Evolutionary conservation across 1,284 basidiomycete genomes (phyloP).

Genomic region (Naganishia cerealis): DNA sequence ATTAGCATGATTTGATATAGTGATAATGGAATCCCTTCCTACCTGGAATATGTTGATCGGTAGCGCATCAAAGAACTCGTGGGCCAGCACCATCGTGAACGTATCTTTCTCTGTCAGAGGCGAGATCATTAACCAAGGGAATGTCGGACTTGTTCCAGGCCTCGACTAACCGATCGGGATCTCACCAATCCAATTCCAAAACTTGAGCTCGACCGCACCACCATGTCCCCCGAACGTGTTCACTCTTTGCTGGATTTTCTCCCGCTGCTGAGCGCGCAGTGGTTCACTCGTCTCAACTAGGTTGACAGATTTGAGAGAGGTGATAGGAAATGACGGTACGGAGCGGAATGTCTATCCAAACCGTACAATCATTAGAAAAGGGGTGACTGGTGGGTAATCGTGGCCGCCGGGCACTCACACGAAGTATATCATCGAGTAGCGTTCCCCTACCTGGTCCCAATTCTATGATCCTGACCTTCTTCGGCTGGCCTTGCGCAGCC

Average conservation of each 20-base stretch:
- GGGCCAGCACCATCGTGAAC: slow-evolving; percentile 87
- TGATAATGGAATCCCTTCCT: slow-evolving; percentile 35
- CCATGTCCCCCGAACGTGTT: slow-evolving; percentile 36
- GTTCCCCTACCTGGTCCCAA: slow-evolving; percentile 94
- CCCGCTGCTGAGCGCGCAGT: slow-evolving; percentile 67
- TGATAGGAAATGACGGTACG: slow-evolving; percentile 59
- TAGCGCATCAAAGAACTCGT: slow-evolving; percentile 97
- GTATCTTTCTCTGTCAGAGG: slow-evolving; percentile 54
- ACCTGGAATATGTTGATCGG: slow-evolving; percentile 89
- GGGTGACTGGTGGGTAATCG: not conserved
- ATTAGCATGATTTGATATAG: not conserved
- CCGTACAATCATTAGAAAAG: not conserved
- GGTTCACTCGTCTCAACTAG: slow-evolving; percentile 76
- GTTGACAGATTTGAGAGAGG: slow-evolving; percentile 63
- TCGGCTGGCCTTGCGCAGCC: slow-evolving; percentile 61
- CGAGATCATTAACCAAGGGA: not conserved
- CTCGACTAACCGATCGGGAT: slow-evolving; percentile 57
- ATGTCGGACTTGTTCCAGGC: not conserved
- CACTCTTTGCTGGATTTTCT: slow-evolving; percentile 56
- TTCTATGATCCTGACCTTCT: slow-evolving; percentile 74
- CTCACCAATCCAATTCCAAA: slow-evolving; percentile 74
- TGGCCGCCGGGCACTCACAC: slow-evolving; percentile 59
- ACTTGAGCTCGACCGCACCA: slow-evolving; percentile 59
- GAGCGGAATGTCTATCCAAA: slow-evolving; percentile 45
- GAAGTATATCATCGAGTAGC: slow-evolving; percentile 83